A percentile compares a stretch with the other conserved stretches of the same genome.
phyloP scores from a whole-genome alignment of 2,329 filamentous ascomycete species.

The Aphanoascus verrucosus region DNA sequence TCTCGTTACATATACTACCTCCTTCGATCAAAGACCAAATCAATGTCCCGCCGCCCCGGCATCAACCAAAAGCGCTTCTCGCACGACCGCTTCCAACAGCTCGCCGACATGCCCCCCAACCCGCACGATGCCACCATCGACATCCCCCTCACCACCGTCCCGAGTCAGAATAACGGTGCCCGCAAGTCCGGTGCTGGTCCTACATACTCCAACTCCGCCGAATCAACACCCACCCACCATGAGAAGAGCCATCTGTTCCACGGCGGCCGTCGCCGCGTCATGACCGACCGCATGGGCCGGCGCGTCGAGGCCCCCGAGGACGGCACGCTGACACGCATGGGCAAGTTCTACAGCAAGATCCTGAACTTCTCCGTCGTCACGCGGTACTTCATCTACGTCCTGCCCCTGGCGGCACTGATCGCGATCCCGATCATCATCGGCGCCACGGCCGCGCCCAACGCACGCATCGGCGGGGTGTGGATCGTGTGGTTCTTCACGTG shows the following conservation, averaged over 20 bases:
- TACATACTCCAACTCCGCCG: constrained; percentile 20
- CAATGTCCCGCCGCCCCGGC: constrained; percentile 26
- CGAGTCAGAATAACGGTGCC: constrained; percentile 39
- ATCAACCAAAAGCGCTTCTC: constrained; percentile 35
- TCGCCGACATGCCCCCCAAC: constrained; percentile 28
- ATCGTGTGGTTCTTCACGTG: constrained; percentile 54
- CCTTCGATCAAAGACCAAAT: neutral
- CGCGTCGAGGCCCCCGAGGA: constrained; percentile 38
- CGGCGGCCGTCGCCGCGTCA: constrained; percentile 29
- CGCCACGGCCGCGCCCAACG: constrained; percentile 39
- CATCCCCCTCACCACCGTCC: constrained; percentile 50
- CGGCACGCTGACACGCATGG: constrained; percentile 48
- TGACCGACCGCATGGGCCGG: constrained; percentile 22
- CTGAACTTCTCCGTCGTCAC: constrained; percentile 53
- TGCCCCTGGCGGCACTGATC: constrained; percentile 47
- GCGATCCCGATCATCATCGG: constrained; percentile 54
- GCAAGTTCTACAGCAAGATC: constrained; percentile 50
- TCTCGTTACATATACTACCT: too few relatives aligned
- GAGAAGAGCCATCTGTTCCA: constrained; percentile 25
- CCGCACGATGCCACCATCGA: constrained; percentile 48
- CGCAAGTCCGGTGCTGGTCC: constrained; percentile 33
- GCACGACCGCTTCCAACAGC: constrained; percentile 36
- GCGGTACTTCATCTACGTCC: constrained; percentile 53
- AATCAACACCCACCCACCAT: constrained; percentile 18
- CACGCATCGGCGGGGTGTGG: constrained; percentile 45